These are phyloP conservation scores for Raddia distichophylla DNA, from an alignment of 176 grass and related monocot genomes.

Conservation along the genomic window DNA sequence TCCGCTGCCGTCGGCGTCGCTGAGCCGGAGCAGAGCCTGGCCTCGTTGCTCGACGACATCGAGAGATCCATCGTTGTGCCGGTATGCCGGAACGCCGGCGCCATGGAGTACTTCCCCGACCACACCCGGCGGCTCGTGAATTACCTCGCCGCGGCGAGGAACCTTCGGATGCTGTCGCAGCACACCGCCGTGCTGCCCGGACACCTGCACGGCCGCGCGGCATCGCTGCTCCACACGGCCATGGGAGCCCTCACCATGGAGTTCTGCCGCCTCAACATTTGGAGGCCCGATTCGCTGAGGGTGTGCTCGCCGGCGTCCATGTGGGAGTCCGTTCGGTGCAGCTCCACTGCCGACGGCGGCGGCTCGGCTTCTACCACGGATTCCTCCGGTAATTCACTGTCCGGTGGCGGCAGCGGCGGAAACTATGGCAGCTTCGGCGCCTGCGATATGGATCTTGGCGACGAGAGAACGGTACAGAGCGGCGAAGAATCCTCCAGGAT, in stretches of 20 bases:
- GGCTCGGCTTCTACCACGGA: neutral
- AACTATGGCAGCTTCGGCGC: neutral
- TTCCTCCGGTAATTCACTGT: neutral
- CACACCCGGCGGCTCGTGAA: neutral
- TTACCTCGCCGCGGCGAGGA: conserved; percentile 3
- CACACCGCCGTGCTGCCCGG: neutral
- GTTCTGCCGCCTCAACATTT: neutral
- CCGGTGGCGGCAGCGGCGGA: neutral
- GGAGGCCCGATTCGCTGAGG: neutral
- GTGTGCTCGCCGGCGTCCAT: conserved; percentile 10
- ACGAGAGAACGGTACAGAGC: neutral
- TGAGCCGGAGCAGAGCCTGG: neutral
- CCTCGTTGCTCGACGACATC: neutral
- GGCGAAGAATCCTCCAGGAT: neutral
- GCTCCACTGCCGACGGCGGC: neutral
- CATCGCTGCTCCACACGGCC: neutral
- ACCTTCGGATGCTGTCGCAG: neutral
- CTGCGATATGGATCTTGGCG: neutral
- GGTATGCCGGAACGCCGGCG: neutral
- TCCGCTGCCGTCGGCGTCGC: neutral
- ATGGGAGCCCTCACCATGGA: neutral
- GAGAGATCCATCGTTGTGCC: neutral
- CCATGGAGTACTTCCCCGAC: neutral
- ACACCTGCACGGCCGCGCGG: neutral
- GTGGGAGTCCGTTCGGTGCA: neutral